phyloP scores from a whole-genome alignment of 768 basidiomycete genomes.

The Sarcomyxa edulis region DNA sequence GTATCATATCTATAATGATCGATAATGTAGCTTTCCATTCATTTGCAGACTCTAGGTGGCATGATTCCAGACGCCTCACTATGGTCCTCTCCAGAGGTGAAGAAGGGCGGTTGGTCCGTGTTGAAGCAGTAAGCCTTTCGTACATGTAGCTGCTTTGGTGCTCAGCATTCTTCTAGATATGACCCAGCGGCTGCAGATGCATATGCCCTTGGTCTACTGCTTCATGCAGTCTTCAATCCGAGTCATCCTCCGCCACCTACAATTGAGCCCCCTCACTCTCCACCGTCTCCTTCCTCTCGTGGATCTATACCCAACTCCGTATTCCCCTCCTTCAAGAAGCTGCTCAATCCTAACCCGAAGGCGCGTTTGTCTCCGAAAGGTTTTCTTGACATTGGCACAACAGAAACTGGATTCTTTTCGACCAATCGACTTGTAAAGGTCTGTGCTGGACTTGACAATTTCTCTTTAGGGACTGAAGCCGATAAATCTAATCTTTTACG shows the following conservation, averaged over 20 bases:
- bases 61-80: slow-evolving; percentile 54
- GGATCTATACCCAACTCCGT: slow-evolving; percentile 71
- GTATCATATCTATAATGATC: slow-evolving; percentile 6
- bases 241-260: slow-evolving; percentile 65
- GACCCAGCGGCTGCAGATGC: slow-evolving; percentile 70
- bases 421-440: slow-evolving; percentile 81
- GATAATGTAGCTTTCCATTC: slow-evolving; percentile 11
- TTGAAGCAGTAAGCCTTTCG: slow-evolving; percentile 65
- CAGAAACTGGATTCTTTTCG: slow-evolving; percentile 77
- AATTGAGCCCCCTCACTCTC: slow-evolving; percentile 67
- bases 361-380: slow-evolving; percentile 68
- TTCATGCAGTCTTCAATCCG: slow-evolving; percentile 88
- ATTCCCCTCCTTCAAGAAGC: slow-evolving; percentile 79
- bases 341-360: slow-evolving; percentile 87
- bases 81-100: slow-evolving; percentile 81
- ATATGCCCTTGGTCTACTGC: slow-evolving; percentile 83
- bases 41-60: slow-evolving; percentile 58
- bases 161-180: slow-evolving; percentile 23
- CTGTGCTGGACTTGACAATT: slow-evolving; percentile 81
- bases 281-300: slow-evolving; percentile 68
- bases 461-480: slow-evolving; percentile 71
- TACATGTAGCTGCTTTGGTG: neutral
- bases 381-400: slow-evolving; percentile 81
- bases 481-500: slow-evolving; percentile 74
- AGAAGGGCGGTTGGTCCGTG: slow-evolving; percentile 77